phyloP scores from a whole-genome alignment of 2,329 filamentous ascomycete genomes.

The Fusarium sp. region DNA sequence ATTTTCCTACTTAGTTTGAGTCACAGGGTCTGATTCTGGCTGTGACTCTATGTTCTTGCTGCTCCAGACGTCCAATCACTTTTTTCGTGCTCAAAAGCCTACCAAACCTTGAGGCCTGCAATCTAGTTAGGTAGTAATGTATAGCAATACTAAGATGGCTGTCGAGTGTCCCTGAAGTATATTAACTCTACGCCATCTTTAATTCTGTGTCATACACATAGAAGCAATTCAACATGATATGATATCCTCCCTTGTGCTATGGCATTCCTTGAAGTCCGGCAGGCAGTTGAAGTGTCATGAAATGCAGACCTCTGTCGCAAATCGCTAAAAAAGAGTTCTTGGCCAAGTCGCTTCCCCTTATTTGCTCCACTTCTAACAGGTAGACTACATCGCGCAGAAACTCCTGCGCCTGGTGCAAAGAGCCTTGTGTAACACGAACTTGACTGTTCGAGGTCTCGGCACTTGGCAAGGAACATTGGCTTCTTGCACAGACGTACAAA shows the following conservation, averaged over 20 bases:
- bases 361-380: neutral
- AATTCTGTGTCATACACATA: neutral
- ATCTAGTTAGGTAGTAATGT: too few relatives aligned
- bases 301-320: neutral
- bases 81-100: too few relatives aligned
- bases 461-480: neutral
- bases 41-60: neutral
- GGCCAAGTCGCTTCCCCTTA: neutral
- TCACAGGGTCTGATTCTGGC: neutral
- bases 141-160: too few relatives aligned
- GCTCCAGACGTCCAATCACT: neutral
- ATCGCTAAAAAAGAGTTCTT: neutral
- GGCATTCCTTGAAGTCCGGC: neutral
- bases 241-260: neutral
- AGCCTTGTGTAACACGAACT: neutral
- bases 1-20: neutral
- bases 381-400: neutral
- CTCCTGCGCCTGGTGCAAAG: neutral
- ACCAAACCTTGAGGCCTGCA: too few relatives aligned
- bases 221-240: neutral
- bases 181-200: too few relatives aligned
- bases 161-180: too few relatives aligned
- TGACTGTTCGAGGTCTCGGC: neutral
- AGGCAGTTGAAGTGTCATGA: neutral
- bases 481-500: neutral